Percentiles rank a stretch among this genome's conserved stretches.
Conservation (phyloP, 257 asterid genomes). For the Ehretia macrophylla region DNA sequence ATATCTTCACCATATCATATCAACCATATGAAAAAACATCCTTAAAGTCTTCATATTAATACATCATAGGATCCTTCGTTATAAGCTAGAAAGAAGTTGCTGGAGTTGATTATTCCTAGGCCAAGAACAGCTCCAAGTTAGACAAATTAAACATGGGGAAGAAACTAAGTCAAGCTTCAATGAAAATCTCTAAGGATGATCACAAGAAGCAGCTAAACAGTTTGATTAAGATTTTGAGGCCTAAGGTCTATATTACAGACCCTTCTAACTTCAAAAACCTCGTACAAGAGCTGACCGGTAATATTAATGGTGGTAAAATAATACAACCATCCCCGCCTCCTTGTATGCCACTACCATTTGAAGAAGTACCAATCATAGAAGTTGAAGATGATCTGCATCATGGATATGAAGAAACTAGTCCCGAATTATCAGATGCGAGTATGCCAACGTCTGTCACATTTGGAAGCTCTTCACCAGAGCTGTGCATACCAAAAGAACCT, state of each 20-base stretch:
- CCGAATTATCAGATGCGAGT: conserved; percentile 21
- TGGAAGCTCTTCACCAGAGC: conserved; percentile 41
- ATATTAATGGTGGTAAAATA: conserved; percentile 21
- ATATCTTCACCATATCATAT: neutral
- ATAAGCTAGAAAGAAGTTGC: conserved; percentile 13
- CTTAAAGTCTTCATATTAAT: neutral
- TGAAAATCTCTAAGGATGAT: conserved; percentile 26
- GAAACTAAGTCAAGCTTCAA: conserved; percentile 27
- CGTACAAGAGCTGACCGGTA: conserved; percentile 51
- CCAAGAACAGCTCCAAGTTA: conserved; percentile 1
- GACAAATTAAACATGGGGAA: conserved; percentile 30
- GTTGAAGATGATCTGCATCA: neutral
- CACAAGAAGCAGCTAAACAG: conserved; percentile 31
- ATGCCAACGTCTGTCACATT: too few relatives aligned
- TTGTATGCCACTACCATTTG: conserved; percentile 9
- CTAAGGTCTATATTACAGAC: conserved; percentile 44
- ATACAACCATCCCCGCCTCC: neutral
- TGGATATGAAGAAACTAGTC: conserved; percentile 23
- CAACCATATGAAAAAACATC: neutral
- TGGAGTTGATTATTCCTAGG: conserved; percentile 18
- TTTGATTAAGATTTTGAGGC: conserved; percentile 32
- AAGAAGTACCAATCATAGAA: conserved; percentile 11
- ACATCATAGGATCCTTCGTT: conserved; percentile 15
- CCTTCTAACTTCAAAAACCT: conserved; percentile 45
- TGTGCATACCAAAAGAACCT: conserved; percentile 9